These are phyloP conservation scores for Clavulina sp. DNA, from an alignment of 768 basidiomycete species.

Conservation along the genomic window DNA sequence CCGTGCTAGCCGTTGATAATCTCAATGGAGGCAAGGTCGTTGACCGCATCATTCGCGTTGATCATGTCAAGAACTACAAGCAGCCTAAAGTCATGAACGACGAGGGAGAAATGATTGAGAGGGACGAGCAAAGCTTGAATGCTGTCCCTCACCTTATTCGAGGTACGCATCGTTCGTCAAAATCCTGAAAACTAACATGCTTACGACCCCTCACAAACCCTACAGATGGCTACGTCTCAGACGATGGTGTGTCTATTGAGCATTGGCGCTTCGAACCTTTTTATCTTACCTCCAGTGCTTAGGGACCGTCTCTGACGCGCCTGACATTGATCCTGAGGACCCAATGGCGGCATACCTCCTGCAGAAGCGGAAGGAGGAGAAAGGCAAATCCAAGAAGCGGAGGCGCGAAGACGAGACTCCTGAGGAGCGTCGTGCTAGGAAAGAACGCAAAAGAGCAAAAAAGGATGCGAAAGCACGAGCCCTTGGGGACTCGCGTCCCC, in stretches of 20 bases:
- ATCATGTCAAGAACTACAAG: constrained; percentile 85
- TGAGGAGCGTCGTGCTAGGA: constrained; percentile 58
- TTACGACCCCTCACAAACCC: neutral
- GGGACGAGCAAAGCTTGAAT: constrained; percentile 74
- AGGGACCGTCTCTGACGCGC: constrained; percentile 48
- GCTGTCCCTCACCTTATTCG: constrained; percentile 59
- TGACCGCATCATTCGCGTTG: constrained; percentile 74
- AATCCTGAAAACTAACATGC: constrained; percentile 3
- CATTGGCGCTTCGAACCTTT: constrained; percentile 6
- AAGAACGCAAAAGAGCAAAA: constrained; percentile 46
- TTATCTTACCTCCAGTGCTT: constrained; percentile 13
- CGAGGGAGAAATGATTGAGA: constrained; percentile 69
- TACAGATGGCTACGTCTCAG: constrained; percentile 18
- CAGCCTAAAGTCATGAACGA: constrained; percentile 64
- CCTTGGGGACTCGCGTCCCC: neutral
- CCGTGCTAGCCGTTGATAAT: constrained; percentile 93
- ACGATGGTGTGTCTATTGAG: constrained; percentile 20
- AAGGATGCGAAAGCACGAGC: neutral
- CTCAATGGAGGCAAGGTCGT: constrained; percentile 87
- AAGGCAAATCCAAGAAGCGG: constrained; percentile 30
- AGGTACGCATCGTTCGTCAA: constrained; percentile 25
- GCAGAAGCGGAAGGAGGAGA: constrained; percentile 53
- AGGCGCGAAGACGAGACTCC: constrained; percentile 37
- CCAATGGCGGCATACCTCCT: constrained; percentile 92
- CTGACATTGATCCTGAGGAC: constrained; percentile 83